Evolutionary conservation across 371 early-diverging fungal species (phyloP).

Genomic region (Rhizopus stolonifer): DNA sequence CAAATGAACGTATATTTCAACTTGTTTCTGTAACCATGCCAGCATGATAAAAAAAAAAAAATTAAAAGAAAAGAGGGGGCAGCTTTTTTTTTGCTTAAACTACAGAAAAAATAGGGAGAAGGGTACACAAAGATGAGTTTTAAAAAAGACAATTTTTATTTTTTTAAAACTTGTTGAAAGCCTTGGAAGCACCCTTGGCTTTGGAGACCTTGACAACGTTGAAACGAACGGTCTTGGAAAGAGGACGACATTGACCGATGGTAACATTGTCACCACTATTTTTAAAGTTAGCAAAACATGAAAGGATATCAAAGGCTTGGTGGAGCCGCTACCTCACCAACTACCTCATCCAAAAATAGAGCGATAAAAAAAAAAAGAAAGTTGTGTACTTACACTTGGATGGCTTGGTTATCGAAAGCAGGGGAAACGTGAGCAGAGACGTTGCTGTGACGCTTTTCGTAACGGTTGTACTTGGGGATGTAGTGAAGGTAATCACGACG

Average conservation of each 20-base stretch:
- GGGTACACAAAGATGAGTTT: neutral
- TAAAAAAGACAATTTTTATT: neutral
- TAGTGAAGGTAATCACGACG: slow-evolving; percentile 99
- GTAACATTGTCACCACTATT: slow-evolving; percentile 91
- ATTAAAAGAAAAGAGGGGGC: neutral
- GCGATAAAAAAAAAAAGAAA: neutral
- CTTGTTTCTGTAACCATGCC: slow-evolving; percentile 43
- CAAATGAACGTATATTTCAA: slow-evolving; percentile 18
- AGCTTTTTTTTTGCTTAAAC: too few relatives aligned
- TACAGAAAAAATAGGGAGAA: neutral
- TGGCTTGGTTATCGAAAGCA: slow-evolving; percentile 91
- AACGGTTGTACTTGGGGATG: slow-evolving; percentile 99
- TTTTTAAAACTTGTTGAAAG: slow-evolving; percentile 93
- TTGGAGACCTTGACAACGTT: slow-evolving; percentile 97
- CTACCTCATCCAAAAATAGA: slow-evolving; percentile 48
- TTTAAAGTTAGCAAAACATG: slow-evolving; percentile 1
- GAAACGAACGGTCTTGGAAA: slow-evolving; percentile 99
- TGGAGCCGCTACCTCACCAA: slow-evolving; percentile 63
- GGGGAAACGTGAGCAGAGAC: slow-evolving; percentile 98
- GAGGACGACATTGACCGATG: slow-evolving; percentile 97
- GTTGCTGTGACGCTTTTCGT: slow-evolving; percentile 99
- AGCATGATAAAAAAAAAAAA: slow-evolving; percentile 28
- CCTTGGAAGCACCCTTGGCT: slow-evolving; percentile 87
- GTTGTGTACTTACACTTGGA: slow-evolving; percentile 52
- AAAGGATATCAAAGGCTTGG: slow-evolving; percentile 57